Percentiles rank a stretch among this genome's conserved stretches.
phyloP scores from a whole-genome alignment of 2,329 filamentous ascomycete species.

The Rutstroemia sp. region DNA sequence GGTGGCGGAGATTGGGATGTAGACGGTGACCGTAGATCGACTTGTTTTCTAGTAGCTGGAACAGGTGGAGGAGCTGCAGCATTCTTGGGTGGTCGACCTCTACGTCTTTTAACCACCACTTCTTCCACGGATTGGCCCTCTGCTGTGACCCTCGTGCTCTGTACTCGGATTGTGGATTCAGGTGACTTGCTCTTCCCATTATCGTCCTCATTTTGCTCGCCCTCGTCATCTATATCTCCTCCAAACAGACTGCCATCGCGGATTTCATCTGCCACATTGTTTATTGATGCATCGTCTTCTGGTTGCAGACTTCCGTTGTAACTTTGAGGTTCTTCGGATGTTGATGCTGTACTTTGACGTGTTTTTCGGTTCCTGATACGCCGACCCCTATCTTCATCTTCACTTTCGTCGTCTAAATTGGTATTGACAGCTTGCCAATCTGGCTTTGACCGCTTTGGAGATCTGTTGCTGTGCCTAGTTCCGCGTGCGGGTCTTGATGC shows the following conservation, averaged over 20 bases:
- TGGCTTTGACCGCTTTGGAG: background rate
- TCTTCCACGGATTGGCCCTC: background rate
- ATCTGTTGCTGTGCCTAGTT: background rate
- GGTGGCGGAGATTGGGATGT: conserved; percentile 4
- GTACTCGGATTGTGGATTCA: background rate
- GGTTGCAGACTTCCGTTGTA: background rate
- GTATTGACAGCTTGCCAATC: background rate
- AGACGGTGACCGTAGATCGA: conserved; percentile 3
- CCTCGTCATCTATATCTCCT: background rate
- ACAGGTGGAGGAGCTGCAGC: background rate
- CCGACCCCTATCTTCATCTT: background rate
- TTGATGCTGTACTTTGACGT: background rate
- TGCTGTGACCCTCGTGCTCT: background rate
- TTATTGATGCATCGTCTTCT: background rate
- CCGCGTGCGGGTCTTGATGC: background rate
- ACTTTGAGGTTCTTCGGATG: background rate
- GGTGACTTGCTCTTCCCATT: background rate
- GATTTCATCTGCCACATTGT: background rate
- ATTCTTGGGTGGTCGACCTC: conserved; percentile 22
- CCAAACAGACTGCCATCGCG: conserved; percentile 5
- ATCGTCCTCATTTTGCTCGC: background rate
- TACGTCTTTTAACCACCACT: conserved; percentile 13
- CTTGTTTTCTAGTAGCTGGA: background rate
- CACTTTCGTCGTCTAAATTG: background rate
- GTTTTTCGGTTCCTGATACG: background rate